Base-by-base conservation (phyloP, 257 asterid species). In the Solanum bulbocastanum region DNA sequence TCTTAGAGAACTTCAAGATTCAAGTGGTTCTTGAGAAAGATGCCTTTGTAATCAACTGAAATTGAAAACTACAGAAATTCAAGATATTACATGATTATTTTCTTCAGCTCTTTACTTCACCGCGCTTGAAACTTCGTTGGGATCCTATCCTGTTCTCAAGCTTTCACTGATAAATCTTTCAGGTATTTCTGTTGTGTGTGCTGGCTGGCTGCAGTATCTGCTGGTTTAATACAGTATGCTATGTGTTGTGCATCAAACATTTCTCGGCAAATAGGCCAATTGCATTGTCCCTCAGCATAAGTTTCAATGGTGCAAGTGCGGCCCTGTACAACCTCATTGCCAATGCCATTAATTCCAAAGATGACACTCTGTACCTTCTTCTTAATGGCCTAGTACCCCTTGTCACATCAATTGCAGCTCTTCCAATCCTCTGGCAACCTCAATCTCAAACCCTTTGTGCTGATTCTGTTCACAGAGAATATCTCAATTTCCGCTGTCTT, bases 211-310 rank as follows among this genome's bases (percentile, higher is more conserved):
- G 92, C 81, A 93, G 96, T 93, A 93, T 95, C 87, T 90, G 92
- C 88, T 95, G 95, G 97, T 92, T 95, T 90, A 95, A 95, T 88
- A 95, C 96, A 23, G 95, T 93, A 23, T 94, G 93, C 13, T 93
- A 91, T 62, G 97, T 95, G 36, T 75, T 93, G 84, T 94, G 94
- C 93, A 94, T 95, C 69, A 90, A 90, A 86, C 85, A 88, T 44
- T 95, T 95, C 84, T 90, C 92, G 13, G 65, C 86, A 37, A 90
- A 91, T 88, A 90, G 93, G 74, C 90, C 93, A 65, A 66, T 94
- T 32, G 94, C 97, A 39, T 75, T 95, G 72, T 92, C 97, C 76
- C 94, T 94, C 22, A 86, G 93, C 88, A 84, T 91, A 84, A 93
- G 97, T 83, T 95, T 90, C 92, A 93, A 90, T 46, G 94, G 96